Evolutionary conservation across 2,329 filamentous ascomycete genomes (phyloP), one percentile per base, ranked within the genome.

Genomic region (Trichoderma cornu-damae): DNA sequence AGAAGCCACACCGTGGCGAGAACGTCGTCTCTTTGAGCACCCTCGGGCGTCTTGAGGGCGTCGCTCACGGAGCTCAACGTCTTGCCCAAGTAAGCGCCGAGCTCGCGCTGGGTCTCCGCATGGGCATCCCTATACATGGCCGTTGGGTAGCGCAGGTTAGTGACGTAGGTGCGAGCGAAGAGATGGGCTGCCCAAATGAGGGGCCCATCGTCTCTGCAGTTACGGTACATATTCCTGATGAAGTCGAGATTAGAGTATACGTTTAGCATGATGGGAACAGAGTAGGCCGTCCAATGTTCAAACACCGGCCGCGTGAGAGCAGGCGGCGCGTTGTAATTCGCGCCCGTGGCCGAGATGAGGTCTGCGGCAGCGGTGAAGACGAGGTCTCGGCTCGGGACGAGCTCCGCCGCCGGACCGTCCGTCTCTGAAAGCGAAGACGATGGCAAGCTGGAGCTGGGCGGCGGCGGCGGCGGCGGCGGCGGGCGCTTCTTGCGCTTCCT

Each of bases 1-100:
- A 75, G 62, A 32, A 75, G 67, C 73, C 73, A 75, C 3, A 75
- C 69, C 3, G 73, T 72, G 14, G 69, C 70, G 14, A 75, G 68
- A 18, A 73, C 66, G 54, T 75, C 69, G 20, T 72, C 65, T 56
- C 73, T 59, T 38, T 66, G 30, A 4, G 67, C 61, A 5, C 69
- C 68, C 6, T 62, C 60, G 4, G 66, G 63, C 8, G 67, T 63
- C 6, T 61, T 66, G 14, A 75, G 61, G 6, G 76, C 75, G 6
- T 69, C 64, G 37, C 72, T 67, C 16, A 79, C 68, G 3, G 70
- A 65, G n/a, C 63, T 66, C 42, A 75, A 59, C 0, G 73, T 71
- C 60, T 69, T 72, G 4, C 72, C 70, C 30, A 75, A 66, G 54
- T 71, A 73, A 2, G 59, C 61, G 6, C 66, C 70, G 24, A 74